Conservation (phyloP, 1,139 yeast genomes). For the Debaryomycetaceae sp. region DNA sequence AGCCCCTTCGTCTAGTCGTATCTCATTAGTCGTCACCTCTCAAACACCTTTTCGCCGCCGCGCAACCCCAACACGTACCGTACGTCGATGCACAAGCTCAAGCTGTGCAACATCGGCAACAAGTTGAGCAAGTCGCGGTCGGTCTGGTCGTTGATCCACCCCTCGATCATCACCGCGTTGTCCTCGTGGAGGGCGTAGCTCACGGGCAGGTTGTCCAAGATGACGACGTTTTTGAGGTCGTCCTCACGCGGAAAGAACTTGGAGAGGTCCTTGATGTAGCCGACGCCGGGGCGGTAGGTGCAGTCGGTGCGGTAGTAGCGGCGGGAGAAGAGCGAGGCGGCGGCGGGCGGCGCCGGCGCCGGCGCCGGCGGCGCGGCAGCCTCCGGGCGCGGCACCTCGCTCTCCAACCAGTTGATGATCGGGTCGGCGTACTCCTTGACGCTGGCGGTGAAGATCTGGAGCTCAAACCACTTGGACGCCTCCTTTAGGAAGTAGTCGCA, state of each 20-base stretch:
- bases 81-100: slow-evolving; percentile 84
- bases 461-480: slow-evolving; percentile 82
- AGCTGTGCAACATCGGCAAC: slow-evolving; percentile 74
- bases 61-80: slow-evolving; percentile 72
- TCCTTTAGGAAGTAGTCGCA: slow-evolving; percentile 80
- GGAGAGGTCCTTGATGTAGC: slow-evolving; percentile 82
- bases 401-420: slow-evolving; percentile 78
- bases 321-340: slow-evolving; percentile 36
- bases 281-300: slow-evolving; percentile 69
- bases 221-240: slow-evolving; percentile 69
- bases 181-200: slow-evolving; percentile 80
- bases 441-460: slow-evolving; percentile 90
- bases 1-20: slow-evolving; percentile 1
- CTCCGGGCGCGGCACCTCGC: slow-evolving; percentile 29
- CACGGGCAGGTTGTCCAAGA: slow-evolving; percentile 89
- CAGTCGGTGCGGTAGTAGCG: slow-evolving; percentile 82
- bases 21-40: slow-evolving; percentile 18
- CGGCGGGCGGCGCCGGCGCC: background rate
- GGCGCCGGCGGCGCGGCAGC: too few species aligned
- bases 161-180: slow-evolving; percentile 90
- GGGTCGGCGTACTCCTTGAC: slow-evolving; percentile 97
- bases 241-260: slow-evolving; percentile 39
- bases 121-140: slow-evolving; percentile 79
- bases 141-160: slow-evolving; percentile 95
- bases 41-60: slow-evolving; percentile 71